A percentile compares a stretch with the other conserved stretches of the same genome.
Conservation (phyloP, 306 rosid genomes). For the Fragaria nilgerrensis region DNA sequence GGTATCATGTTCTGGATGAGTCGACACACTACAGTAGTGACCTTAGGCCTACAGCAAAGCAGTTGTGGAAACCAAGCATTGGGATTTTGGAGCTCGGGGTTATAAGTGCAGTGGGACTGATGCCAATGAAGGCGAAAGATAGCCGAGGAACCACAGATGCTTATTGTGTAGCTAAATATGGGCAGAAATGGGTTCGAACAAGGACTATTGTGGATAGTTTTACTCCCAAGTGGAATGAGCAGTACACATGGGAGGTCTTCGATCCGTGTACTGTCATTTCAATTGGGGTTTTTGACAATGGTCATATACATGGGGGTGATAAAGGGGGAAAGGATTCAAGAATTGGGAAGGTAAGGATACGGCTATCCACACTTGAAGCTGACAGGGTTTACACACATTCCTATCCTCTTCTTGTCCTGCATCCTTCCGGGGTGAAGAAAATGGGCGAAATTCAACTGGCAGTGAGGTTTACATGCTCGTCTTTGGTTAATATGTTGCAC, state of each 20-base stretch:
- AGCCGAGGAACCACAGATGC: slow-evolving; percentile 74
- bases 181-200: slow-evolving; percentile 88
- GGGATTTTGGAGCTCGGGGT: slow-evolving; percentile 83
- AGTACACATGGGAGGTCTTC: slow-evolving; percentile 89
- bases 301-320: slow-evolving; percentile 58
- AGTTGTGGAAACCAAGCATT: slow-evolving; percentile 73
- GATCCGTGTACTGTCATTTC: slow-evolving; percentile 79
- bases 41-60: slow-evolving; percentile 92
- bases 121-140: slow-evolving; percentile 84
- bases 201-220: slow-evolving; percentile 72
- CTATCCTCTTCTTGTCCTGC: slow-evolving; percentile 72
- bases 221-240: slow-evolving; percentile 83
- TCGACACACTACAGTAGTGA: slow-evolving; percentile 91
- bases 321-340: slow-evolving; percentile 65
- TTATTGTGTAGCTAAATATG: slow-evolving; percentile 84
- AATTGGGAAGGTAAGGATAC: slow-evolving; percentile 83
- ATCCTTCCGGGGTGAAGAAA: slow-evolving; percentile 85
- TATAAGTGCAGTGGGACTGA: slow-evolving; percentile 70
- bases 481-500: slow-evolving; percentile 70
- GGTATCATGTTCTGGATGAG: slow-evolving; percentile 91
- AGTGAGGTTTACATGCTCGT: slow-evolving; percentile 72
- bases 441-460: slow-evolving; percentile 87
- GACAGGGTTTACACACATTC: slow-evolving; percentile 82
- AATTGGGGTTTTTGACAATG: slow-evolving; percentile 81
- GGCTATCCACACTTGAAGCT: slow-evolving; percentile 83